Evolutionary conservation across 495 filamentous ascomycete genomes (phyloP).

Genomic region (Xylaria bambusicola): DNA sequence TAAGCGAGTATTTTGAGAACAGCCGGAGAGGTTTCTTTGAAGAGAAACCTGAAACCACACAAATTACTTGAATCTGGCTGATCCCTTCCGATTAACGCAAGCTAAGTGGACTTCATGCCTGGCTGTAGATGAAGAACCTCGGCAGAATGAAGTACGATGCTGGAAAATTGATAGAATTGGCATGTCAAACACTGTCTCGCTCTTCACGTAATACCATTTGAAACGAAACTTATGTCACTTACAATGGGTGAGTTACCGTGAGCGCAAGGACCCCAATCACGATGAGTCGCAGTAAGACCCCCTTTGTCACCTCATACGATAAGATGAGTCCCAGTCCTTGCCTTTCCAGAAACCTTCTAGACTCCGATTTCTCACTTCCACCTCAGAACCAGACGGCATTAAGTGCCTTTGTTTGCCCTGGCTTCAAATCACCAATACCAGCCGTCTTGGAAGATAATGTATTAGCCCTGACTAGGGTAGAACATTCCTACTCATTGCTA

Average conservation of each 20-base stretch:
- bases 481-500: constrained; percentile 8
- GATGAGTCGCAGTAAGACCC: constrained; percentile 5
- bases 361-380: neutral
- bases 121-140: neutral
- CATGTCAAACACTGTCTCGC: constrained; percentile 7
- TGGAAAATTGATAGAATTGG: neutral
- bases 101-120: neutral
- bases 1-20: too few species aligned
- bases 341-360: constrained; percentile 12
- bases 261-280: constrained; percentile 1
- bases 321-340: neutral
- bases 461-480: constrained; percentile 6
- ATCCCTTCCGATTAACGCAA: neutral
- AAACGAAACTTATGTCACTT: neutral
- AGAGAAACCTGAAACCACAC: neutral
- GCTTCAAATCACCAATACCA: neutral
- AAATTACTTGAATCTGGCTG: neutral
- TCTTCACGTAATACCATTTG: neutral
- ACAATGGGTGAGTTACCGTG: constrained; percentile 4
- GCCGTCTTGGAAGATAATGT: constrained; percentile 9
- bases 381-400: neutral
- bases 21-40: neutral
- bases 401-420: neutral
- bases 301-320: constrained; percentile 13
- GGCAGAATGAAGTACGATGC: neutral